Base-by-base conservation (phyloP, 805 yeast species). In the Saturnispora halmiae region DNA sequence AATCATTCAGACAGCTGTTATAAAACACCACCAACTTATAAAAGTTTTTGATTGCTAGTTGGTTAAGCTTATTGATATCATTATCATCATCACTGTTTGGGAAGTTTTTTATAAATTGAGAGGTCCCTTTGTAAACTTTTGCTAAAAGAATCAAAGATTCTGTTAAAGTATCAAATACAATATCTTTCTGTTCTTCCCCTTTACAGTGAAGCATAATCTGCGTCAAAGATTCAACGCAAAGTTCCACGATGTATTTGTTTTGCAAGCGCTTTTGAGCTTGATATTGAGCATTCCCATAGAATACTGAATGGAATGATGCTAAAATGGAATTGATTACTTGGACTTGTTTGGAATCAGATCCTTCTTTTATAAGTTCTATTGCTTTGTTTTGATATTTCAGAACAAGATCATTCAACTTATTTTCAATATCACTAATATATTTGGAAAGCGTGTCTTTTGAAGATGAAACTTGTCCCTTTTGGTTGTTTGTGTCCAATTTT, bases 11-110 rank as follows among this genome's bases (percentile, higher is more conserved):
- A 34, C 75, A 67, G 31, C 66, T 70, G 53, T 79, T 79, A 56
- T 77, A 82, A 49, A 72, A 70, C 28, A 81, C 62, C 24, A 82
- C 79, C 34, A 82, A 66, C 45, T 76, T 77, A 52, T 75, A 72
- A 53, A 80, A 81, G 38, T 78, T 77, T 43, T 68, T 70, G 59
- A 81, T 67, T 1, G 84, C 65, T 49, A 81, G 63, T 46, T 80
- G 84, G 54, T 80, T 82, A 30, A 82, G 57, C 32, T 74, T 58
- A 1, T 70, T 67, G 20, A 82, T 65, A 14, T 14, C 27, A 18
- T 13, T 25, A 11, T 22, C 11, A 6, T 39, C 41, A 26, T 39
- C 41, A 26, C 39, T 47, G 27, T 42, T 46, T 28, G 64, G 67
- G 43, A 67, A 65, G 42, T 54, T 51, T 30, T 66, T 61, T 48